These are phyloP conservation scores for Rhododendron williamsianum DNA, from an alignment of 148 eudicot species.

Conservation along the genomic window DNA sequence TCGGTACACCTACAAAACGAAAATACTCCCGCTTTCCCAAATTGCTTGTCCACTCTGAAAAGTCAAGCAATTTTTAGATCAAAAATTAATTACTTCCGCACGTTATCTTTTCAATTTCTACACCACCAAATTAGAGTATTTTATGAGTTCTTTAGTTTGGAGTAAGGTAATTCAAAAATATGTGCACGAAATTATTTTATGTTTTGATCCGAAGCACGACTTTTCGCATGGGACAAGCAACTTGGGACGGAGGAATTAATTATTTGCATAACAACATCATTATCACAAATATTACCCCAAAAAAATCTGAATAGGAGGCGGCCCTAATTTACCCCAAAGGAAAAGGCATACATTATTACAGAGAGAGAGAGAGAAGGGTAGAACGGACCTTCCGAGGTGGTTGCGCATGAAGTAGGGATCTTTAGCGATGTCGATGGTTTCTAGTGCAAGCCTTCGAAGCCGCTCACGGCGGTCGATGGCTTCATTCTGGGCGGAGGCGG, in stretches of 20 bases:
- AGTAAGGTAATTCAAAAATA: not conserved
- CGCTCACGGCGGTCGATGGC: slow-evolving; percentile 98
- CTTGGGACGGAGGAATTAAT: not conserved
- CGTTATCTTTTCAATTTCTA: not conserved
- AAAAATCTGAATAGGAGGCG: not conserved
- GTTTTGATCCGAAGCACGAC: too few relatives aligned
- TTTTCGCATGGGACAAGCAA: not conserved
- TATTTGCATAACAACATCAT: not conserved
- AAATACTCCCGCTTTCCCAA: not conserved
- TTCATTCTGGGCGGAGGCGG: slow-evolving; percentile 91
- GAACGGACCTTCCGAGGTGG: slow-evolving; percentile 72
- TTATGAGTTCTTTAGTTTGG: not conserved
- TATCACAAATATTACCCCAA: not conserved
- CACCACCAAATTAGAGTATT: not conserved
- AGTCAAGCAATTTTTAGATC: not conserved
- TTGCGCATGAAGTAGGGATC: slow-evolving; percentile 99
- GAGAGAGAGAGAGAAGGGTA: not conserved
- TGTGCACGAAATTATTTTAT: not conserved
- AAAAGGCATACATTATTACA: not conserved
- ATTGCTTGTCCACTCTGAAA: not conserved
- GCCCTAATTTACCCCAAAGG: not conserved
- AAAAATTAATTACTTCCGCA: not conserved
- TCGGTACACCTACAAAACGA: not conserved
- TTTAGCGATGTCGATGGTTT: slow-evolving; percentile 92
- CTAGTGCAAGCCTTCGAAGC: slow-evolving; percentile 80